Base-by-base conservation (phyloP, 768 basidiomycete species). In the Mrakia blollopis region DNA sequence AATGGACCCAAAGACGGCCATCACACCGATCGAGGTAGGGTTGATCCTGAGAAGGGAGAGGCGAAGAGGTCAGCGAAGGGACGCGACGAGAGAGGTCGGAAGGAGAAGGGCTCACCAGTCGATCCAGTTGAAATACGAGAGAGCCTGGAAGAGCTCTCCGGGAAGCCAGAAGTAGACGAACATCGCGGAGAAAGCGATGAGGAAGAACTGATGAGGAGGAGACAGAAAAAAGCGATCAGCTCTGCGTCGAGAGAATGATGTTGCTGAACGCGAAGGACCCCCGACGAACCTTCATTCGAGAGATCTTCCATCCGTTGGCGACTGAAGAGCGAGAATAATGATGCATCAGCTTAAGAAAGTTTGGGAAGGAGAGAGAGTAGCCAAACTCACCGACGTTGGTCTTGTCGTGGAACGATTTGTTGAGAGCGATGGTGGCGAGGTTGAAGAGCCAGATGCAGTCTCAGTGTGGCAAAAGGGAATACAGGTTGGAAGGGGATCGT, bases 1-100 rank as follows among this genome's bases (percentile, higher is more conserved):
- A 71, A 78, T 72, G 30, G 76, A 79, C 2, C 83, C 83, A 35
- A 80, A 82, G 80, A 81, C 82, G 44, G 79, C 79, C 73, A 78
- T 80, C 30, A 86, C 78, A 69, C 79, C 82, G 68, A 84, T 74
- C 75, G 85, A 85, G 69, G 83, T 74, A 6, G 85, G 84, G 25
- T 82, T 81, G 78, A 86, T 86, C 86, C 73, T 44, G 14, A 2
- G 44, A 44, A 13, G 28, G n/a, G 30, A 32, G 1, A 41, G 39
- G 39, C 5, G 39, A 41, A 7, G 47, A 50, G 18, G 18, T 50
- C 57, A 21, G 47, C 47, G 60, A 16, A 61, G 60, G 60, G 13
- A 10, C 25, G 23, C 9, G 18, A 25, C 28, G 25, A 9, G 25
- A n/a, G 25, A 44, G 18, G 23, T 23, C 35, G 23, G 5, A 8